Evolutionary conservation across 306 rosid genomes (phyloP).

Genomic region (Malus fusca): DNA sequence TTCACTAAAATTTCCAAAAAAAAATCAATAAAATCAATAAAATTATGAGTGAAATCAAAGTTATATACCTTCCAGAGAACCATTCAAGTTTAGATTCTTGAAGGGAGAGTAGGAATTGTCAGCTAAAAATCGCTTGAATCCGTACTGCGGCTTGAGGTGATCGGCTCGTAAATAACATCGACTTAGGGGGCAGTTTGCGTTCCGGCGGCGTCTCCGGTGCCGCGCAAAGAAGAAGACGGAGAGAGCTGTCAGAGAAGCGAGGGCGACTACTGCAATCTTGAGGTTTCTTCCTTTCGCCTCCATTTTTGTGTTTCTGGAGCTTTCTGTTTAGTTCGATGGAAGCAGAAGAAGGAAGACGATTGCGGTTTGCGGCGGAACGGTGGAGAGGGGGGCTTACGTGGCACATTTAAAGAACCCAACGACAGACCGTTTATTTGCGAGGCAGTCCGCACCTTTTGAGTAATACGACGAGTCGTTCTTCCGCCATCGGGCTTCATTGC

Average conservation of each 20-base stretch:
- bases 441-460: not conserved
- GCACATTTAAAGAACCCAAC: not conserved
- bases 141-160: conserved; percentile 50
- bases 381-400: not conserved
- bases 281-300: conserved; percentile 22
- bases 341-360: not conserved
- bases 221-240: conserved; percentile 41
- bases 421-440: not conserved
- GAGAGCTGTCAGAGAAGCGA: conserved; percentile 48
- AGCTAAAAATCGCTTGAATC: conserved; percentile 64
- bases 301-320: conserved; percentile 16
- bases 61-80: conserved; percentile 28
- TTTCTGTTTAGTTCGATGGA: not conserved
- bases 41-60: not conserved
- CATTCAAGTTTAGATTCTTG: conserved; percentile 47
- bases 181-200: conserved; percentile 22
- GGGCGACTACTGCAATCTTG: conserved; percentile 35
- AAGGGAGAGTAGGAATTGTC: conserved; percentile 67
- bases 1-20: not conserved
- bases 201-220: conserved; percentile 35
- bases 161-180: conserved; percentile 59
- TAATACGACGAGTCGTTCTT: not conserved
- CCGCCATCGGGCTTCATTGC: not conserved
- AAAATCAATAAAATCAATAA: not conserved
- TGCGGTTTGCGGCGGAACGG: not conserved